Percentiles rank a stretch among this genome's conserved stretches.
Conservation (phyloP, 192 early-diverging fungal species). For the Chytriomyces sp. region DNA sequence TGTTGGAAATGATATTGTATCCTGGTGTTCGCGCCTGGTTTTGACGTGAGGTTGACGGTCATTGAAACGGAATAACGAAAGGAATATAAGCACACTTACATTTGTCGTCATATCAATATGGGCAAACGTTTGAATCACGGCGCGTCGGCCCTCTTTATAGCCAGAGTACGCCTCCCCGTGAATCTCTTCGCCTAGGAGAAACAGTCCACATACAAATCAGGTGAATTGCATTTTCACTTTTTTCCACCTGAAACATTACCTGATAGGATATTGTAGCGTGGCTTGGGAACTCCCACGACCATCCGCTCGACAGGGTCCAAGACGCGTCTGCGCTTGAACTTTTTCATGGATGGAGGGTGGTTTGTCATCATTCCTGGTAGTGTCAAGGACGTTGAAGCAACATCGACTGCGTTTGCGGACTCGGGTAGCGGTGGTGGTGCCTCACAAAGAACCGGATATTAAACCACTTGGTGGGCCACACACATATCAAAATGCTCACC, state of each 20-base stretch:
- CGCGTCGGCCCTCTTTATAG: constrained; percentile 41
- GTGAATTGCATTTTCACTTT: no score
- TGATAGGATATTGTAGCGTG: constrained; percentile 44
- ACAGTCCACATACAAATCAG: no score
- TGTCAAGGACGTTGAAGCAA: constrained; percentile 20
- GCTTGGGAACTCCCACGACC: neutral
- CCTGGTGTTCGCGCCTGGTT: constrained; percentile 41
- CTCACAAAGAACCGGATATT: neutral
- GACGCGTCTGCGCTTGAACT: constrained; percentile 11
- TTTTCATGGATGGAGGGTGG: neutral
- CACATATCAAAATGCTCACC: neutral
- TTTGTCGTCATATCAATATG: constrained; percentile 43
- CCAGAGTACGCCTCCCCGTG: constrained; percentile 40
- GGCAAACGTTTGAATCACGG: constrained; percentile 46
- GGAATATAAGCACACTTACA: constrained; percentile 25
- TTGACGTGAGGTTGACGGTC: neutral
- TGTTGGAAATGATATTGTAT: constrained; percentile 46
- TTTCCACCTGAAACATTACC: constrained; percentile 10
- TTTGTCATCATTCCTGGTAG: constrained; percentile 26
- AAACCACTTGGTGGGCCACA: neutral
- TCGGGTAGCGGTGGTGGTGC: constrained; percentile 9
- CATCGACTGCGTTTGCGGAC: neutral
- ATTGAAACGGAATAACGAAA: neutral
- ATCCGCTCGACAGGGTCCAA: constrained; percentile 7
- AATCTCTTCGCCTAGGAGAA: constrained; percentile 25